Percentiles rank a stretch among this genome's conserved stretches.
Evolutionary conservation across 2,329 filamentous ascomycete genomes (phyloP).

Genomic region (Aspergillus felis): DNA sequence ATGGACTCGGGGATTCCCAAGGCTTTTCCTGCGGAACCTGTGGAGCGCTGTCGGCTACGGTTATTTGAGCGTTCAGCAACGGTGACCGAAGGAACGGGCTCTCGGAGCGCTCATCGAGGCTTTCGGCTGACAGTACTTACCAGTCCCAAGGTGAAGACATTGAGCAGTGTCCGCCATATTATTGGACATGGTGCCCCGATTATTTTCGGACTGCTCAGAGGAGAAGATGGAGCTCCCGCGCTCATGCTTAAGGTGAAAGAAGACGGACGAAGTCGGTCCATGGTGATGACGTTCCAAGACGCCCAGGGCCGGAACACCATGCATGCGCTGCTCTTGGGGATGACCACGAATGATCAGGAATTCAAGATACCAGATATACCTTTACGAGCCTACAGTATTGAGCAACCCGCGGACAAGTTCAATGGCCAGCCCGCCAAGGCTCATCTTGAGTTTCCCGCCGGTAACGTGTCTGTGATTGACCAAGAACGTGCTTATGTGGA

Average conservation of each 20-base stretch:
- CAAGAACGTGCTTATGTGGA: conserved; percentile 55
- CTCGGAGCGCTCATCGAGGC: conserved; percentile 69
- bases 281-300: conserved; percentile 74
- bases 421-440: conserved; percentile 25
- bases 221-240: conserved; percentile 65
- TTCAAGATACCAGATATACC: conserved; percentile 66
- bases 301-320: conserved; percentile 66
- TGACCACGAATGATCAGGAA: conserved; percentile 64
- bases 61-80: conserved; percentile 70
- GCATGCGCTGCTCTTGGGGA: conserved; percentile 70
- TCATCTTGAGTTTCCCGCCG: conserved; percentile 35
- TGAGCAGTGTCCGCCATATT: conserved; percentile 71
- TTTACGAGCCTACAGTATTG: conserved; percentile 62
- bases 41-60: conserved; percentile 66
- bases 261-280: conserved; percentile 61
- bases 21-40: conserved; percentile 70
- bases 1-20: conserved; percentile 69
- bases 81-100: conserved; percentile 68
- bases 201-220: conserved; percentile 72
- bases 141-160: conserved; percentile 68
- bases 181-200: conserved; percentile 64
- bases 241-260: conserved; percentile 69
- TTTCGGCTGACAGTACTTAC: conserved; percentile 77
- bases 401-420: conserved; percentile 40
- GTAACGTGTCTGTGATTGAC: conserved; percentile 60